Conservation (phyloP, 768 basidiomycete species). For the Amylocystis lapponica region DNA sequence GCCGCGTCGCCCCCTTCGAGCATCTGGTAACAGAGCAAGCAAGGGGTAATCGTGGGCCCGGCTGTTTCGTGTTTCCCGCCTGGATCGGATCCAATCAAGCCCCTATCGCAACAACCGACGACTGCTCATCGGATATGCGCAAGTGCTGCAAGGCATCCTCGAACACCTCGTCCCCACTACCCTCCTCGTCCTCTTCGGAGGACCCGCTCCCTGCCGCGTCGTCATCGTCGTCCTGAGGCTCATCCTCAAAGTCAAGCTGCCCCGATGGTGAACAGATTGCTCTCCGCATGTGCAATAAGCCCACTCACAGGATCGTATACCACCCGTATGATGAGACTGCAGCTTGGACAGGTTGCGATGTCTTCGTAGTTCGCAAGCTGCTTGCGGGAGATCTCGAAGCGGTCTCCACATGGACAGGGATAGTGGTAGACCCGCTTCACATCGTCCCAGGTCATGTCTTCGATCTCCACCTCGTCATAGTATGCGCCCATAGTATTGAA, state of each 20-base stretch:
- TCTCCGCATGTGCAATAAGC: neutral
- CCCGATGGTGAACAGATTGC: neutral
- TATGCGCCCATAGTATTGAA: constrained; percentile 61
- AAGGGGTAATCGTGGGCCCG: too few relatives aligned
- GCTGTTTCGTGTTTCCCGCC: too few relatives aligned
- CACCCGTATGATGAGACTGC: constrained; percentile 87
- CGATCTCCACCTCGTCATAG: constrained; percentile 97
- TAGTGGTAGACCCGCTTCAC: constrained; percentile 86
- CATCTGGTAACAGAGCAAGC: too few relatives aligned
- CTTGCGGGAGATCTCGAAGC: constrained; percentile 87
- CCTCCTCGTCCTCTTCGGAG: constrained; percentile 30
- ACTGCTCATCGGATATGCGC: constrained; percentile 34
- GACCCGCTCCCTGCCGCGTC: constrained; percentile 3
- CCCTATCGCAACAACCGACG: constrained; percentile 16
- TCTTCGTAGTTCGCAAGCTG: constrained; percentile 90
- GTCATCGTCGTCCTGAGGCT: constrained; percentile 42
- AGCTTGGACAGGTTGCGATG: constrained; percentile 93
- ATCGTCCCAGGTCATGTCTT: constrained; percentile 91
- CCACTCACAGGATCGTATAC: constrained; percentile 88
- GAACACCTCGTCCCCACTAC: constrained; percentile 39
- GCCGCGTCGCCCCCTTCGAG: too few relatives aligned
- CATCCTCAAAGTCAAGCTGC: constrained; percentile 86
- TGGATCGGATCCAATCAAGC: too few relatives aligned
- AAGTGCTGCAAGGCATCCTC: constrained; percentile 67
- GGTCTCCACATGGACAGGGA: constrained; percentile 96